Conservation (phyloP, 345 rosid genomes). For the Melastoma malabathricum region DNA sequence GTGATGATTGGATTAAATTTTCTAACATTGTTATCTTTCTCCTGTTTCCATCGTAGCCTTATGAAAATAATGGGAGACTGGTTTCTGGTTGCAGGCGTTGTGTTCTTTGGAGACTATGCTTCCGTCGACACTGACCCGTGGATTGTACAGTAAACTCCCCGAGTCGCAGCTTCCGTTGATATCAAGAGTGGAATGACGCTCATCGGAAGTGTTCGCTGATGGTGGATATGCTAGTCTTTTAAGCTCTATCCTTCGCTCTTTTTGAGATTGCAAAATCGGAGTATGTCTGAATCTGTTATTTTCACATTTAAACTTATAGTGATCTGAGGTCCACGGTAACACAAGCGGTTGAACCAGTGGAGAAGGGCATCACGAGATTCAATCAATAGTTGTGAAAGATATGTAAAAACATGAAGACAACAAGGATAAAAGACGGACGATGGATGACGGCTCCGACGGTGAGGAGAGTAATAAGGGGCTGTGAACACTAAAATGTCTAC, state of each 20-base stretch:
- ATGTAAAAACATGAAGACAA: slow-evolving; percentile 77
- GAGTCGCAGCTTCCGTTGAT: slow-evolving; percentile 71
- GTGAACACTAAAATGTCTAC: too few relatives aligned
- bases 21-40: slow-evolving; percentile 74
- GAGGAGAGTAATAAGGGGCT: slow-evolving; percentile 57
- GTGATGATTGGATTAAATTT: too few relatives aligned
- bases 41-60: slow-evolving; percentile 90
- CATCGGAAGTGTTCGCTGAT: slow-evolving; percentile 85
- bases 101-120: slow-evolving; percentile 92
- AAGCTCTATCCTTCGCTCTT: neutral
- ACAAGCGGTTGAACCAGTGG: slow-evolving; percentile 95
- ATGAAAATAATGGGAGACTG: slow-evolving; percentile 83
- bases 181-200: slow-evolving; percentile 77
- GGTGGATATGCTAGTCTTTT: slow-evolving; percentile 69
- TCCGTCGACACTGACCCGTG: slow-evolving; percentile 76
- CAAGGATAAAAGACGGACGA: slow-evolving; percentile 64
- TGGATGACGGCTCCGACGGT: slow-evolving; percentile 72
- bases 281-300: neutral
- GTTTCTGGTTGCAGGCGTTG: slow-evolving; percentile 58
- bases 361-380: slow-evolving; percentile 82
- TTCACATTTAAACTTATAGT: slow-evolving; percentile 40
- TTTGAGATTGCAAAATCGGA: too few relatives aligned
- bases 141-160: slow-evolving; percentile 96
- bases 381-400: slow-evolving; percentile 77
- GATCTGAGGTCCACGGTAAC: slow-evolving; percentile 88